Base-by-base conservation (phyloP, 106 monocot species). In the Alisma plantagoaquatica region DNA sequence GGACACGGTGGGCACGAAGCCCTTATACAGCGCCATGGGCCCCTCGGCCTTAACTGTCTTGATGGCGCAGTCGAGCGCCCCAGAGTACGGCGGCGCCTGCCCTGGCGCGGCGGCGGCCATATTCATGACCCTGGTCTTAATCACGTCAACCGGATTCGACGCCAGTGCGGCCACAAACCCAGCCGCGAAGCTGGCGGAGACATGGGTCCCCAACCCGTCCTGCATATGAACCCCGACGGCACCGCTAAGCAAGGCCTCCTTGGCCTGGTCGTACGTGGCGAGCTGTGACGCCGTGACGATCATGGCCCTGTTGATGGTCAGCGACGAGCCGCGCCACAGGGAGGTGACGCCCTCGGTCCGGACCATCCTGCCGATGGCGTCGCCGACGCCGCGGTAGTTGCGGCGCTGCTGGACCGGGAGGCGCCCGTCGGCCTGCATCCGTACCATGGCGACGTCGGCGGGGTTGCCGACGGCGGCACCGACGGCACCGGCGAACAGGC, bases 401-500 rank as follows among this genome's bases (percentile, higher is more conserved):
- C 78, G 70, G 23, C 78, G 64, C 47, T 71, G 67, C 2, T 70
- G 71, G 2, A 15, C 11, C 23, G 83, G 83, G 17, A 84, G 83
- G 12, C 83, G 62, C 10, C 83, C 83, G 60, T 84, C 83, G 27
- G 78, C 83, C 57, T 84, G 83, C 83, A 84, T 84, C 54, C 83
- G 59, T 23, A 84, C 83, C 83, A 84, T 84, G 19, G 83, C 83
- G 2, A 84, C 78, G 57, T 84, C 83, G 9, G 83, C 83, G 1
- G 83, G 83, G 49, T 84, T 84, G 2, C 83, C 78, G 18, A 84
- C 78, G 2, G 78, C 78, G 6, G 78, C 83, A 15, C 83, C 83
- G 59, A 84, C 53, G 0, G 68, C 83, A 4, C 83, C 75, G 27
- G 77, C 74, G 47, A 84, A 45, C 46, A 84, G 71, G 0, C 83